Conservation (phyloP, 179 eudicot species). For the Beta macrorhiza region DNA sequence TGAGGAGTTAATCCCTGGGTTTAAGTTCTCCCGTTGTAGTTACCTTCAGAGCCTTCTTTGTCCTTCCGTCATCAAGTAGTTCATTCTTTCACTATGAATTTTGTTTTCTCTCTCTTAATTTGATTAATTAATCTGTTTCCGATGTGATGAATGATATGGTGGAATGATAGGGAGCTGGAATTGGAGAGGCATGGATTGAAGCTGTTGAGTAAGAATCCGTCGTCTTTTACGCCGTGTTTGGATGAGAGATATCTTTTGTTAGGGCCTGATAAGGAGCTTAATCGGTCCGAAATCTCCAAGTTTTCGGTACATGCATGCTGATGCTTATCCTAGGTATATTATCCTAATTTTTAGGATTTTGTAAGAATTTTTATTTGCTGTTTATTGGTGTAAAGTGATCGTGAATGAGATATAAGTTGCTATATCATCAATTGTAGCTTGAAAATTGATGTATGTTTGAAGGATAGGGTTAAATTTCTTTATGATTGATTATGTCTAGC, state of each 20-base stretch:
- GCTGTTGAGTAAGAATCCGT: constrained; percentile 70
- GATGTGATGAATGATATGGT: background rate
- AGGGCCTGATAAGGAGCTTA: constrained; percentile 73
- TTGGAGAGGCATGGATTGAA: constrained; percentile 83
- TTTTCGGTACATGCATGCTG: constrained; percentile 79
- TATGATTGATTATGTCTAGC: background rate
- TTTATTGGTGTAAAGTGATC: background rate
- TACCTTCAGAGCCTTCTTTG: constrained; percentile 98
- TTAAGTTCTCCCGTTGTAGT: constrained; percentile 96
- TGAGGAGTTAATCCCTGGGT: constrained; percentile 87
- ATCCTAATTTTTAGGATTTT: background rate
- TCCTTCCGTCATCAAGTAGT: constrained; percentile 67
- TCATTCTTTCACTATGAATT: background rate
- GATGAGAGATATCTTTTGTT: constrained; percentile 86
- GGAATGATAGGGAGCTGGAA: constrained; percentile 65
- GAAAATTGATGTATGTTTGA: background rate
- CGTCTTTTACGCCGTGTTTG: constrained; percentile 88
- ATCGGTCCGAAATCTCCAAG: constrained; percentile 76
- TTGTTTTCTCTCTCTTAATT: background rate
- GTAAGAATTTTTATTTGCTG: background rate
- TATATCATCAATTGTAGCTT: background rate
- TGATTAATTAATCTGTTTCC: background rate
- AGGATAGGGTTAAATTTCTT: background rate
- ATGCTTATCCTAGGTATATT: constrained; percentile 75
- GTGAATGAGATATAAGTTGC: background rate